Evolutionary conservation across 2,329 filamentous ascomycete species (phyloP), one percentile per base, ranked within the genome.

Genomic region (Penicillium sp.): DNA sequence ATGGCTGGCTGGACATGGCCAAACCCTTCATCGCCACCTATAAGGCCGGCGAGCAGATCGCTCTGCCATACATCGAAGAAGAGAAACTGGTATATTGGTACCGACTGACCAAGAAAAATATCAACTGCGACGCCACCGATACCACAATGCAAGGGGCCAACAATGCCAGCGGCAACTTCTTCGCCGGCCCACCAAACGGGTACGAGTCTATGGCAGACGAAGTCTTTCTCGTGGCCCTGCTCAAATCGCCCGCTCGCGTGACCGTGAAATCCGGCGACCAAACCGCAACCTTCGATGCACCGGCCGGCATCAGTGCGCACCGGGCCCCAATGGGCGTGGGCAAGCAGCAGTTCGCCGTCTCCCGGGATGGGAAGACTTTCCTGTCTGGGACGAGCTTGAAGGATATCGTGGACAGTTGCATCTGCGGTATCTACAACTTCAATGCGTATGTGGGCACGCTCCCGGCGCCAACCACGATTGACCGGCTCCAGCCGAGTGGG

Each of bases 11-110:
- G 7, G 82, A 84, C 17, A 79, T 85, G 72, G 78, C 82, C 14
- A 78, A 79, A 59, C 82, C 83, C 1, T 85, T 80, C 64, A 84
- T 84, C 61, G 75, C 80, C 0, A 83, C 83, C 0, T 85, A 79
- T 70, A 83, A 84, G 63, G 79, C 76, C 50, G 81, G 79, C 12
- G 55, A 35, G 41, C 55, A 75, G 72, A 2, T 76, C 68, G 31
- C 65, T 59, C 1, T 67, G 39, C 58, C 62, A 14, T 79, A 79
- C 70, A 80, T 84, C 62, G 71, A 72, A 38, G 70, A 77, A 11
- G 83, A 86, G 22, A 76, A 82, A 69, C 68, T 85, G 14, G 71
- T 83, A 35, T 85, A 85, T 74, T 86, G 83, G 83, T 85, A 84
- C 70, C 78, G 83, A 1, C 82, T 82, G 2, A 83, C 79, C 1